Percentiles rank a stretch among this genome's conserved stretches.
These are phyloP conservation scores for Pythium dissimile DNA, from an alignment of 352 stramenopile species.

Conservation along the genomic window DNA sequence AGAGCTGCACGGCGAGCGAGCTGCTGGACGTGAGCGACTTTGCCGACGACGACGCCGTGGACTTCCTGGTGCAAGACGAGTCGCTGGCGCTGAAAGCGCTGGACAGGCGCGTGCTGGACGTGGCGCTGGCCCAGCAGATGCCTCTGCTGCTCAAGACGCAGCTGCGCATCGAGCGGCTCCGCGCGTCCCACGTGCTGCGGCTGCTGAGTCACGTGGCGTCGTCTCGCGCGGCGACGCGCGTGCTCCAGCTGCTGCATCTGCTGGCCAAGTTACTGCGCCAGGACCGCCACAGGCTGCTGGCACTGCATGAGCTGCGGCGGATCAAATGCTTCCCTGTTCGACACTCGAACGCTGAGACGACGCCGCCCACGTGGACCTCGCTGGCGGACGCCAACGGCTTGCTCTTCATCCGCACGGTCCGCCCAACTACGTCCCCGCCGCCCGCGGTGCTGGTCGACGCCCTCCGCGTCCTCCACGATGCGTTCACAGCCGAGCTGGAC, in stretches of 20 bases:
- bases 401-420: constrained; percentile 13
- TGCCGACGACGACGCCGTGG: constrained; percentile 9
- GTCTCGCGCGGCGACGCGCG: constrained; percentile 37
- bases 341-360: constrained; percentile 7
- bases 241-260: constrained; percentile 39
- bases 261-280: constrained; percentile 57
- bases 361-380: constrained; percentile 12
- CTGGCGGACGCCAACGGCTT: constrained; percentile 8
- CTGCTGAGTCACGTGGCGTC: constrained; percentile 33
- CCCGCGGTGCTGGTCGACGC: constrained; percentile 2
- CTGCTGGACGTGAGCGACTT: constrained; percentile 46
- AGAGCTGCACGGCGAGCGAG: constrained; percentile 14
- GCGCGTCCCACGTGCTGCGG: constrained; percentile 56
- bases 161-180: constrained; percentile 61
- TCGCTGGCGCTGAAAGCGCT: constrained; percentile 25
- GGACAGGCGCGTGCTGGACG: constrained; percentile 53
- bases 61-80: neutral
- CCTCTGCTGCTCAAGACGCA: constrained; percentile 45
- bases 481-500: constrained; percentile 31
- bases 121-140: constrained; percentile 36
- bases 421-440: neutral
- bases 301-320: constrained; percentile 62
- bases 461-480: constrained; percentile 44
- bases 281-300: constrained; percentile 39
- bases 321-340: constrained; percentile 70